Base-by-base conservation (phyloP, 2,329 filamentous ascomycete species). In the Penicillium occitanis region DNA sequence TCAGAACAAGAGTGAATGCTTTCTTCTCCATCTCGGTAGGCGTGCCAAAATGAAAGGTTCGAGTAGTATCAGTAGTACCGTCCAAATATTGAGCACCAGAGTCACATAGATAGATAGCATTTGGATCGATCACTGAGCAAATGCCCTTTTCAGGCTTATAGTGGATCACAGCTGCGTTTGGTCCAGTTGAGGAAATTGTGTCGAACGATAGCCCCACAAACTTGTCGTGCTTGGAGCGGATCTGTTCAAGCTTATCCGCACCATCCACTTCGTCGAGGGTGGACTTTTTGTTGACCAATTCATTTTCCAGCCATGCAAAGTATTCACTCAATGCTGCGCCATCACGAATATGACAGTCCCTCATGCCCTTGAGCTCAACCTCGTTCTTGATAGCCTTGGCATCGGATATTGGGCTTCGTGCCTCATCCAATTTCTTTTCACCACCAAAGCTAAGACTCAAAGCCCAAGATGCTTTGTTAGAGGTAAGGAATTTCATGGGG, bases 71-170 rank as follows among this genome's bases (percentile, higher is more conserved):
- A 0, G 95, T 99, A 0, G 95, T 99, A 65, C 95, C 95, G 76
- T 99, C 95, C 2, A 91, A 84, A 73, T 94, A 99, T 77, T 99
- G 95, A n/a, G 91, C 95, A 25, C 95, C 95, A 25, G 95, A 98
- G 78, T 99, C 95, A 76, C 95, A 99, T 2, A 99, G 87, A 74
- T 99, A 99, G 66, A 99, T 88, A 14, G 89, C 88, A 6, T 88
- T 87, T 0, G 92, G 92, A 71, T 99, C 92, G 71, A 99, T 92
- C 33, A 86, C 82, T 8, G 93, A 87, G 79, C 94, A 98, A 69
- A 85, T 90, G 22, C 91, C 92, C 64, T 86, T 88, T 74, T 97
- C 91, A 0, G 95, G 93, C 71, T 90, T 91, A 82, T 99, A 99
- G 77, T 99, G 95, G 66, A 99, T 99, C 13, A 99, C 87, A 5